Evolutionary conservation across 805 yeast genomes (phyloP), one percentile per base, ranked within the genome.

Genomic region (Hanseniaspora osmophila): DNA sequence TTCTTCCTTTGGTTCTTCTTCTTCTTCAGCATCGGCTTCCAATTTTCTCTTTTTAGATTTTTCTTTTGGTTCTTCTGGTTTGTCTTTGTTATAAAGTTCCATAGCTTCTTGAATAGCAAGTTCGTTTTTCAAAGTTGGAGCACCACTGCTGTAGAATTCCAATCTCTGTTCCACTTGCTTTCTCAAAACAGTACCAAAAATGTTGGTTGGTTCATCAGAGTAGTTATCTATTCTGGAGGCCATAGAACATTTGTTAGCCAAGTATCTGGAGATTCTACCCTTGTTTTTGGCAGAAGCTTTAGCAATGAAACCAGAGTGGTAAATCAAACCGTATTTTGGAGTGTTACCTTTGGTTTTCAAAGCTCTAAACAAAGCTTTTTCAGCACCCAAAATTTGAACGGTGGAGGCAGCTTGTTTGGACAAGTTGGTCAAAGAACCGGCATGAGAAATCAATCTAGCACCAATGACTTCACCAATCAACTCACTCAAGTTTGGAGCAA

Each of bases 331-430:
- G 66, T 87, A 87, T 66, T 87, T 87, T 55, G 96, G 96, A 55
- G 96, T 87, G 70, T 88, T 85, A 65, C 94, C 95, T 70, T 87
- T 87, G 52, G 96, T 88, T 73, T 87, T 87, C 65, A 87, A 77
- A 52, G 96, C 96, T 69, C 96, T 80, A 75, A 87, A 87, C 54
- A 87, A 74, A 45, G 96, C 96, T 76, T 87, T 87, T 70, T 87
- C 96, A 58, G 96, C 96, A 69, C 96, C 96, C 62, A 87, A 75
- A 57, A 87, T 87, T 74, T 92, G 98, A 49, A 92, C 96, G 49
- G 98, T 92, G 19, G 98, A 92, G 47, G 98, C 98, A 59, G 98
- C 97, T 71, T 88, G 95, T 65, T 92, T 92, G 48, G 97, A 87
- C 64, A 92, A 72, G 70, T 84, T 90, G 52, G 96, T 88, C 65